These are phyloP conservation scores for Erodium chrysanthum DNA, from an alignment of 441 rosid species.

Conservation along the genomic window DNA sequence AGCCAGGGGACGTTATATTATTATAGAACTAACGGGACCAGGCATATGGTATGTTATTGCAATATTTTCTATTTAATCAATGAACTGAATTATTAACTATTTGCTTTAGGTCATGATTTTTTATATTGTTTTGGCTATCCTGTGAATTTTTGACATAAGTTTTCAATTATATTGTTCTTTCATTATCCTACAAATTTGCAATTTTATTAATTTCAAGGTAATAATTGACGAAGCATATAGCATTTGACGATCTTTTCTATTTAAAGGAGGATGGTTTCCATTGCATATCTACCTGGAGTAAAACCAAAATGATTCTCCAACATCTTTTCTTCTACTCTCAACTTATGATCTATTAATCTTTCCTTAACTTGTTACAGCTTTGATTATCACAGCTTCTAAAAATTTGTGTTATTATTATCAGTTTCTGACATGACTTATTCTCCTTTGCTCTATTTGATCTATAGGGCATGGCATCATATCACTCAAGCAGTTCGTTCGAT, in stretches of 20 bases:
- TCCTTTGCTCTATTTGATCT: constrained; percentile 9
- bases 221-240: too few species aligned
- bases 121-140: background rate
- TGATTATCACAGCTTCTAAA: too few species aligned
- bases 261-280: too few species aligned
- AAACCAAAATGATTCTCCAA: too few species aligned
- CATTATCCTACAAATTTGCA: background rate
- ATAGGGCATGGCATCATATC: constrained; percentile 56
- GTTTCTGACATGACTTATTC: constrained; percentile 14
- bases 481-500: constrained; percentile 48
- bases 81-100: background rate
- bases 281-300: too few species aligned
- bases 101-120: background rate
- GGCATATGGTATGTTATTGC: constrained; percentile 41
- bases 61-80: background rate
- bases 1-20: constrained; percentile 72
- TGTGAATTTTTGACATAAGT: background rate
- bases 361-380: too few species aligned
- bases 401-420: too few species aligned
- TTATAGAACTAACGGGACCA: constrained; percentile 50
- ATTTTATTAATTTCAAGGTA: background rate
- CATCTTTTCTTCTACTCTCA: too few species aligned
- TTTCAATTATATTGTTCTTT: background rate
- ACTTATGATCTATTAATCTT: too few species aligned
- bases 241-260: too few species aligned